Evolutionary conservation across 495 filamentous ascomycete species (phyloP).

Genomic region (Gamarada debralockiae): DNA sequence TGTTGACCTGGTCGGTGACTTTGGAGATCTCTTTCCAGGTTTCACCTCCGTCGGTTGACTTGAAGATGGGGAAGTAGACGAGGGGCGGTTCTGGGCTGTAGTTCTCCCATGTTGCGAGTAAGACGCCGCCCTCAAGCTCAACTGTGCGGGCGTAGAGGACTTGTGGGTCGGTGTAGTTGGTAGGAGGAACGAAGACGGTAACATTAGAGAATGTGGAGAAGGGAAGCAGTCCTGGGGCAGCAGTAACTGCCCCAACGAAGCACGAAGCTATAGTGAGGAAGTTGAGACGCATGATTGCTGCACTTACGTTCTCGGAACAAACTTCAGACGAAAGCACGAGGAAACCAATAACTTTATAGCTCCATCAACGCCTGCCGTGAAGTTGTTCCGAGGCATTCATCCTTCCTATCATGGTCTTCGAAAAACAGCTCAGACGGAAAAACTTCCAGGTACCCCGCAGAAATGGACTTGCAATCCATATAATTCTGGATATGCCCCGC

Average conservation of each 20-base stretch:
- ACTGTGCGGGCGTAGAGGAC: constrained; percentile 51
- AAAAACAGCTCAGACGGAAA: background rate
- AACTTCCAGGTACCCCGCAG: constrained; percentile 3
- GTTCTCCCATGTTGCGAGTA: constrained; percentile 66
- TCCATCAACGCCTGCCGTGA: background rate
- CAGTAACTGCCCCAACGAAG: constrained; percentile 3
- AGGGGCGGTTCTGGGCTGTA: constrained; percentile 52
- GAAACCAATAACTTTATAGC: constrained; percentile 1
- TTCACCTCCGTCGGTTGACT: constrained; percentile 54
- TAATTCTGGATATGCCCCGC: too few relatives aligned
- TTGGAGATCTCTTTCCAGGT: constrained; percentile 60
- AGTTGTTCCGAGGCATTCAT: background rate
- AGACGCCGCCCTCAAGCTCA: constrained; percentile 41
- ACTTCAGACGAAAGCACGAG: background rate
- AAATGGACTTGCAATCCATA: background rate
- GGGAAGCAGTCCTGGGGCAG: constrained; percentile 8
- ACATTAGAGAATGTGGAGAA: constrained; percentile 21
- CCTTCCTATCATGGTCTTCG: background rate
- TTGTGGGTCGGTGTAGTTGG: constrained; percentile 38
- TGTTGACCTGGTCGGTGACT: constrained; percentile 59
- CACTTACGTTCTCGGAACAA: background rate
- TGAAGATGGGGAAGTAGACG: constrained; percentile 63
- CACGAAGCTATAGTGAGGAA: constrained; percentile 1
- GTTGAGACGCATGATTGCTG: constrained; percentile 14
- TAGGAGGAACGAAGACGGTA: constrained; percentile 38